Conservation (phyloP, 2,329 filamentous ascomycete genomes). For the Xylaria sp. region DNA sequence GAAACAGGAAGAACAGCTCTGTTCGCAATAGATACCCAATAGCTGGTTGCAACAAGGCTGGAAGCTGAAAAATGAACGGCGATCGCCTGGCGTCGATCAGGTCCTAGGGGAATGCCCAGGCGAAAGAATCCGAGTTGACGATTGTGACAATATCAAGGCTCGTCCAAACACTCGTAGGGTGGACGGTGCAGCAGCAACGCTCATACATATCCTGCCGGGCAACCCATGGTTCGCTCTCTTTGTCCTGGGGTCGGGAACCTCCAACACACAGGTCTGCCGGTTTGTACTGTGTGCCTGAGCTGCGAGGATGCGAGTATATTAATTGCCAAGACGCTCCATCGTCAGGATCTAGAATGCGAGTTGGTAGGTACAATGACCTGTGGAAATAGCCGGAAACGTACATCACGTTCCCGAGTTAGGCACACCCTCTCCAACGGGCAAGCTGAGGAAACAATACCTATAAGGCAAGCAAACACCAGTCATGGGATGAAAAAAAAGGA, state of each 20-base stretch:
- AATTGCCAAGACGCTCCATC: slow-evolving; percentile 42
- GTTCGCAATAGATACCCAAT: slow-evolving; percentile 20
- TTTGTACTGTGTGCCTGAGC: slow-evolving; percentile 40
- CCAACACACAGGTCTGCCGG: slow-evolving; percentile 37
- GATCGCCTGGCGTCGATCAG: slow-evolving; percentile 42
- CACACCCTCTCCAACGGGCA: slow-evolving; percentile 30
- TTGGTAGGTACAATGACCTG: slow-evolving; percentile 33
- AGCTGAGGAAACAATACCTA: slow-evolving; percentile 34
- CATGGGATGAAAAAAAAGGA: slow-evolving; percentile 32
- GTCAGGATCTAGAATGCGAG: slow-evolving; percentile 39
- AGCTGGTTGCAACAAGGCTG: slow-evolving; percentile 39
- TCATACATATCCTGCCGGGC: slow-evolving; percentile 43
- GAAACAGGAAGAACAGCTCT: slow-evolving; percentile 30
- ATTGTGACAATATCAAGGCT: slow-evolving; percentile 24
- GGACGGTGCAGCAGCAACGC: slow-evolving; percentile 38
- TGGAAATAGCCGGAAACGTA: slow-evolving; percentile 46
- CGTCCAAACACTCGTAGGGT: slow-evolving; percentile 24
- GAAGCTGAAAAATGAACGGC: slow-evolving; percentile 42
- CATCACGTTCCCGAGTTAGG: slow-evolving; percentile 42
- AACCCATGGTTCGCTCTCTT: slow-evolving; percentile 30
- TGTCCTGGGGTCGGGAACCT: slow-evolving; percentile 39
- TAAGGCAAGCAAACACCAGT: slow-evolving; percentile 28
- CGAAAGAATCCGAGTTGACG: slow-evolving; percentile 19
- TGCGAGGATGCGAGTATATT: slow-evolving; percentile 43
- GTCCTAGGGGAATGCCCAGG: slow-evolving; percentile 8